Conservation (phyloP, 2,329 filamentous ascomycete species). For the Colletotrichum chlorophyti region DNA sequence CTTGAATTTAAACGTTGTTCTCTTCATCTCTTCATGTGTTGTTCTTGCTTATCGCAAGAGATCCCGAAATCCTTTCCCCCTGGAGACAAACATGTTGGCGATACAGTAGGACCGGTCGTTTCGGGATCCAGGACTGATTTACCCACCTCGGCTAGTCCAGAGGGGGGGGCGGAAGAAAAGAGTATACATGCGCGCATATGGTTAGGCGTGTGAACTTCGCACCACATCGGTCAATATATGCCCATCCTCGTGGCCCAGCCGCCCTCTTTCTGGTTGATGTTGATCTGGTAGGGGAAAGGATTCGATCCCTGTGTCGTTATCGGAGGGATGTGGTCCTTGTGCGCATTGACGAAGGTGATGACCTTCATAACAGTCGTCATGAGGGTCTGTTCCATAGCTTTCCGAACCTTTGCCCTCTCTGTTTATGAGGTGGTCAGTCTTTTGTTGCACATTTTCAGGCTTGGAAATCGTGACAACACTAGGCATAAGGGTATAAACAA, state of each 20-base stretch:
- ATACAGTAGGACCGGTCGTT: too few species aligned
- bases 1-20: background rate
- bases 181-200: too few species aligned
- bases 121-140: too few species aligned
- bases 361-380: slow-evolving; percentile 90
- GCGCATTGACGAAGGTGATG: slow-evolving; percentile 81
- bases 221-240: slow-evolving; percentile 68
- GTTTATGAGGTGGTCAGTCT: slow-evolving; percentile 7
- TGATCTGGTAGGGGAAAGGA: slow-evolving; percentile 93
- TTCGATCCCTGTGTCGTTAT: slow-evolving; percentile 95
- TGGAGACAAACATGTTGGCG: too few species aligned
- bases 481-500: background rate
- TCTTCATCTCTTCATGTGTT: too few species aligned
- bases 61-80: too few species aligned
- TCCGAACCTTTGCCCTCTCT: slow-evolving; percentile 89
- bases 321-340: slow-evolving; percentile 96
- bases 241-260: slow-evolving; percentile 83
- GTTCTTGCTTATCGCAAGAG: too few species aligned
- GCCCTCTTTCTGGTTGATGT: slow-evolving; percentile 82
- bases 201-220: too few species aligned
- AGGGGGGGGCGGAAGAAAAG: slow-evolving; percentile 12
- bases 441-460: background rate
- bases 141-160: background rate
- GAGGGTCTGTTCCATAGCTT: slow-evolving; percentile 89
- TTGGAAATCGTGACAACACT: too few species aligned